A percentile compares a stretch with the other conserved stretches of the same genome.
phyloP scores from a whole-genome alignment of 2,329 filamentous ascomycete species.

The Colletotrichum lindemuthianum region DNA sequence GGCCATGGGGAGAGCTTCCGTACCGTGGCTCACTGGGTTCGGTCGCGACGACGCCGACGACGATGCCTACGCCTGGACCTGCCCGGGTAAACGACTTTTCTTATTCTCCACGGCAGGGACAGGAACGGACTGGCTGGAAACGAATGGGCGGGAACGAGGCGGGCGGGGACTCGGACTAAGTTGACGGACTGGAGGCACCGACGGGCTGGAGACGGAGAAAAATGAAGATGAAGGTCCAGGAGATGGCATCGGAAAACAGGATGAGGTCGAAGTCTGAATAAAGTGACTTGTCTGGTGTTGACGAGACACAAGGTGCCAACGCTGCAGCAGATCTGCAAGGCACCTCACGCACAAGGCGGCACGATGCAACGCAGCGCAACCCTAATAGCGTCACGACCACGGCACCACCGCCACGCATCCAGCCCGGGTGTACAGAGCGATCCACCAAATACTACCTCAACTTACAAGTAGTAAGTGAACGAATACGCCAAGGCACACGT shows the following conservation, averaged over 20 bases:
- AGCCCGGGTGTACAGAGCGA: neutral
- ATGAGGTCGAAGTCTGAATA: neutral
- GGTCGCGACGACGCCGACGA: neutral
- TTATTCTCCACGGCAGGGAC: neutral
- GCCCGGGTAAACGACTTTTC: neutral
- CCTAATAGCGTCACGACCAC: neutral
- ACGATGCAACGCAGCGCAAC: conserved; percentile 9
- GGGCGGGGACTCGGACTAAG: neutral
- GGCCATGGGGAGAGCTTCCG: conserved; percentile 11
- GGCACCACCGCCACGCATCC: neutral
- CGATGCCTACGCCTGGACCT: conserved; percentile 8
- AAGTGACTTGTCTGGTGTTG: neutral
- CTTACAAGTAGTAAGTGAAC: no score
- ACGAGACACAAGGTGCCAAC: conserved; percentile 3
- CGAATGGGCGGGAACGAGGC: conserved; percentile 4
- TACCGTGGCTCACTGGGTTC: conserved; percentile 12
- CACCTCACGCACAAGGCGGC: neutral
- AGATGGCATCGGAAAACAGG: neutral
- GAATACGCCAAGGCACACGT: no score
- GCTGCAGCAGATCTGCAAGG: neutral
- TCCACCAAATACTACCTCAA: no score
- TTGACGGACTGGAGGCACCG: neutral
- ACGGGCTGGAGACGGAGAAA: neutral
- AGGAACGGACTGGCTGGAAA: neutral
- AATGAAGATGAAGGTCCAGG: neutral